Evolutionary conservation across 106 monocot genomes (phyloP).

Genomic region (Narthecium ossifragum): DNA sequence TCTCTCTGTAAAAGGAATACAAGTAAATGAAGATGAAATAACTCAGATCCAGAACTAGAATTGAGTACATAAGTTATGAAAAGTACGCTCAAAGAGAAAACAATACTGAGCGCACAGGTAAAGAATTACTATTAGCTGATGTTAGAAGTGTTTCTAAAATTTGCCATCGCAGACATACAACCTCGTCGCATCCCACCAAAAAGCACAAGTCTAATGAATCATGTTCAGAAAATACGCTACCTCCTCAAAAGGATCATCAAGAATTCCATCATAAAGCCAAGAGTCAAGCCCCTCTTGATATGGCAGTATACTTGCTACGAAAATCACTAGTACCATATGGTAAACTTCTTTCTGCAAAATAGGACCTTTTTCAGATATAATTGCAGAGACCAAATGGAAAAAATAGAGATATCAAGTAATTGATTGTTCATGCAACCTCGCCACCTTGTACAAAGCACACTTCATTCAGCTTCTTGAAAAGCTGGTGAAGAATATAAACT

Average conservation of each 20-base stretch:
- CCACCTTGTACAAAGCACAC: conserved; percentile 75
- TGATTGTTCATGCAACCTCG: conserved; percentile 57
- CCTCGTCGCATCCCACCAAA: too few relatives aligned
- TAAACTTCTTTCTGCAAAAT: conserved; percentile 62
- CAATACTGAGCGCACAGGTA: too few relatives aligned
- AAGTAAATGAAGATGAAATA: too few relatives aligned
- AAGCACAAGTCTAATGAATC: too few relatives aligned
- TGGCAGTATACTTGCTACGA: conserved; percentile 62
- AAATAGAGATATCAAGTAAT: conserved; percentile 7
- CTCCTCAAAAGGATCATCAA: conserved; percentile 97
- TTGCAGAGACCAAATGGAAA: conserved; percentile 3
- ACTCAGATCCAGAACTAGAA: too few relatives aligned
- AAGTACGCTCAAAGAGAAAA: too few relatives aligned
- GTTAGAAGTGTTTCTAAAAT: too few relatives aligned
- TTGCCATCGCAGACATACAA: too few relatives aligned
- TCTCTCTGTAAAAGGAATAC: too few relatives aligned
- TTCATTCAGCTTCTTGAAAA: conserved; percentile 71
- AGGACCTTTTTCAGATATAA: conserved; percentile 8
- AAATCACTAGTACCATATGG: conserved; percentile 75
- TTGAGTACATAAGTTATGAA: too few relatives aligned
- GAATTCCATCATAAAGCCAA: conserved; percentile 89
- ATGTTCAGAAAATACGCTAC: conserved; percentile 18
- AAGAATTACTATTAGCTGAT: too few relatives aligned
- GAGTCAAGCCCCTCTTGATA: conserved; percentile 81
- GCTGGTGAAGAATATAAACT: conserved; percentile 67